These are phyloP conservation scores for Fermentozyma sake DNA, from an alignment of 1,139 yeast genomes.

Conservation along the genomic window DNA sequence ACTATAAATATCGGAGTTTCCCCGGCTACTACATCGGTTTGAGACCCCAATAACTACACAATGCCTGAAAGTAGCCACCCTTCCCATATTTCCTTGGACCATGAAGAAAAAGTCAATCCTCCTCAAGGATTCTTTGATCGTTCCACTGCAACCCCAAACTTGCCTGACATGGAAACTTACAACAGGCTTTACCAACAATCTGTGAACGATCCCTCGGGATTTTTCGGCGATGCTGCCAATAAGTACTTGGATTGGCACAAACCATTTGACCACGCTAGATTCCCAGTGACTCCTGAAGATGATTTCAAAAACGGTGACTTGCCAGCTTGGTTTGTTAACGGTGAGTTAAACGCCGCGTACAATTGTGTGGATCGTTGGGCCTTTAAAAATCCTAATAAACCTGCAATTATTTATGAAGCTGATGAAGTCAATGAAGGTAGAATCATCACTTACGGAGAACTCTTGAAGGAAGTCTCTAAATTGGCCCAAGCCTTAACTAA, in stretches of 20 bases:
- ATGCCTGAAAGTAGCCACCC: constrained; percentile 8
- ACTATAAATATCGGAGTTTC: too few relatives aligned
- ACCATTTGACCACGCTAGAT: constrained; percentile 56
- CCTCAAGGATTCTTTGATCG: constrained; percentile 57
- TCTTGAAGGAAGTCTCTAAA: constrained; percentile 63
- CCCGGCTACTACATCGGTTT: too few relatives aligned
- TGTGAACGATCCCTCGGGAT: constrained; percentile 58
- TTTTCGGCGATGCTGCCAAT: constrained; percentile 61
- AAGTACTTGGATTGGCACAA: constrained; percentile 58
- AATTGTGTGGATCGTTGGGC: constrained; percentile 84
- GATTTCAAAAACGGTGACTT: constrained; percentile 64
- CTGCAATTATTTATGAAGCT: constrained; percentile 77
- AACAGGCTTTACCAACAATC: constrained; percentile 59
- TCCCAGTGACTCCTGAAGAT: constrained; percentile 44
- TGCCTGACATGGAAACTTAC: constrained; percentile 53
- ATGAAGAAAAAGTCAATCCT: constrained; percentile 42
- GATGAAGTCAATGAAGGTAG: constrained; percentile 69
- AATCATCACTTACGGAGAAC: constrained; percentile 64
- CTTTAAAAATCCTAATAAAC: constrained; percentile 59
- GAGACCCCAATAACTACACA: too few relatives aligned
- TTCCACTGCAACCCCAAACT: constrained; percentile 42
- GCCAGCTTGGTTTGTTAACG: constrained; percentile 76
- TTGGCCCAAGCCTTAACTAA: constrained; percentile 64
- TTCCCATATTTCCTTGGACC: constrained; percentile 36
- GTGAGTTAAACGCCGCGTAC: constrained; percentile 72